Conservation (phyloP, 2,329 filamentous ascomycete species). For the Geosmithia putterillii region DNA sequence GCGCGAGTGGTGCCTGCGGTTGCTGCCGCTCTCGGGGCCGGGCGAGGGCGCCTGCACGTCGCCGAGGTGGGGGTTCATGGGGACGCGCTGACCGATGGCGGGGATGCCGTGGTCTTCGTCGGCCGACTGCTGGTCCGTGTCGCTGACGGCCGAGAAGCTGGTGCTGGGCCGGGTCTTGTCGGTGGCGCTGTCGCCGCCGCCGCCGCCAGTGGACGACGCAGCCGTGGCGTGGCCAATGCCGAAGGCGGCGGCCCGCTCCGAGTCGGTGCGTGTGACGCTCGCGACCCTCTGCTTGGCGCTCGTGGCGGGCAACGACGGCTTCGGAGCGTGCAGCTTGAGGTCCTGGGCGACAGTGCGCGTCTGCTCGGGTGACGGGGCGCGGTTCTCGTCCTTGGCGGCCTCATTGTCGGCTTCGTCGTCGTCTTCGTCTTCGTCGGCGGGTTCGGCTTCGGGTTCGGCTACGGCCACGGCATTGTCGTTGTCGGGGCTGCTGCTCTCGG, state of each 20-base stretch:
- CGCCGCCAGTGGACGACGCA: slow-evolving; percentile 31
- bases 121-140: slow-evolving; percentile 30
- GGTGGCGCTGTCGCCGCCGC: background rate
- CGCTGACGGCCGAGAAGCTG: slow-evolving; percentile 37
- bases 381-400: slow-evolving; percentile 20
- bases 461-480: background rate
- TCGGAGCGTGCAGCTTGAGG: slow-evolving; percentile 78
- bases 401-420: background rate
- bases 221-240: slow-evolving; percentile 57
- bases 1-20: slow-evolving; percentile 49
- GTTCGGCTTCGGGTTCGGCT: background rate
- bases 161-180: slow-evolving; percentile 55
- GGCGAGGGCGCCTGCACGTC: slow-evolving; percentile 94
- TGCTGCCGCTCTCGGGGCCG: slow-evolving; percentile 31
- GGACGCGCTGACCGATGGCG: slow-evolving; percentile 83
- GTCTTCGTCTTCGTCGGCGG: background rate
- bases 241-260: slow-evolving; percentile 71
- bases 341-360: slow-evolving; percentile 70
- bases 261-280: slow-evolving; percentile 81
- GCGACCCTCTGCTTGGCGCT: slow-evolving; percentile 77
- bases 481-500: slow-evolving; percentile 10
- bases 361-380: slow-evolving; percentile 46
- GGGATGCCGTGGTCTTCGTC: slow-evolving; percentile 83
- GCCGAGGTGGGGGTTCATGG: slow-evolving; percentile 84
- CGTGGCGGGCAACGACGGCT: slow-evolving; percentile 67